phyloP scores from a whole-genome alignment of 768 basidiomycete species.

The Mycena albidolilacea region DNA sequence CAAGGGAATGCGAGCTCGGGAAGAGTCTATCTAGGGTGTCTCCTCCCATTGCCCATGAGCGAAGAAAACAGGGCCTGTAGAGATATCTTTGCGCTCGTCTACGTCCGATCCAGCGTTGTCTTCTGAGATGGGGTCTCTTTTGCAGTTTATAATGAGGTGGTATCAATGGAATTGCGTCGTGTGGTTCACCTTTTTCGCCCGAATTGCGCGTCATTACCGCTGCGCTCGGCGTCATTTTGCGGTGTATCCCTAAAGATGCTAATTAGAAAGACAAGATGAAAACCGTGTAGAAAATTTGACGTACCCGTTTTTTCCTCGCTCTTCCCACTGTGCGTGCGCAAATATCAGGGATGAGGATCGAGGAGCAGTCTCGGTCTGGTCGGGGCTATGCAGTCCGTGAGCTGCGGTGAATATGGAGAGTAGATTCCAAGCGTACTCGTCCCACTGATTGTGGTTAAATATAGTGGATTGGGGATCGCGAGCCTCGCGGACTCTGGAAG shows the following conservation, averaged over 20 bases:
- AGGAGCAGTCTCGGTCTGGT: conserved; percentile 6
- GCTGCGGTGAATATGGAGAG: not conserved
- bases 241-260: not conserved
- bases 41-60: conserved; percentile 38
- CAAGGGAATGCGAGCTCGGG: not conserved
- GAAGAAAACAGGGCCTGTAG: conserved; percentile 30
- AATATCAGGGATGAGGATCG: conserved; percentile 24
- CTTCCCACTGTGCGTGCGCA: conserved; percentile 39
- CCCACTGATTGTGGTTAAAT: conserved; percentile 23
- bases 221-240: not conserved
- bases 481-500: conserved; percentile 16
- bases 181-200: conserved; percentile 15
- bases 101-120: not conserved
- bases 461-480: conserved; percentile 25
- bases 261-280: not conserved
- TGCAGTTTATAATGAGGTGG: not conserved
- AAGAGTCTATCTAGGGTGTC: not conserved
- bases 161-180: not conserved
- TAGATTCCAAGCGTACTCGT: not conserved
- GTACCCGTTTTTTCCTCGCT: not conserved
- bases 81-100: conserved; percentile 8
- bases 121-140: conserved; percentile 1
- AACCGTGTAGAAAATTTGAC: not conserved
- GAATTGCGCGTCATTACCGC: not conserved
- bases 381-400: conserved; percentile 7